Percentiles rank a stretch among this genome's conserved stretches.
Conservation (phyloP, 306 rosid genomes). For the Myrica gale region DNA sequence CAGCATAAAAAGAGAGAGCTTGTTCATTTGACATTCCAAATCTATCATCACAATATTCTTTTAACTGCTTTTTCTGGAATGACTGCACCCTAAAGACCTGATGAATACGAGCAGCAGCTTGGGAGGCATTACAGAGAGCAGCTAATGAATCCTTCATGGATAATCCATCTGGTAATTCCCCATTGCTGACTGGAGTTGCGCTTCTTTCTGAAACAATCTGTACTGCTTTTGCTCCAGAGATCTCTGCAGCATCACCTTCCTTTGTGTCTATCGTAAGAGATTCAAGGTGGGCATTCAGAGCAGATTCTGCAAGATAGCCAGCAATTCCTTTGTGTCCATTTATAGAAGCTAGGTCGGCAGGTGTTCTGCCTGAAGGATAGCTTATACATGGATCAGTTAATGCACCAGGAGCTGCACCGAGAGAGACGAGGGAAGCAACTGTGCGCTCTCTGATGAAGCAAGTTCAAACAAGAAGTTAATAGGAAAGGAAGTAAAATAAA, state of each 20-base stretch:
- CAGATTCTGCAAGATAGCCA: conserved; percentile 79
- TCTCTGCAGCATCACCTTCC: conserved; percentile 41
- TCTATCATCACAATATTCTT: conserved; percentile 42
- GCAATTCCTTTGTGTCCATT: conserved; percentile 91
- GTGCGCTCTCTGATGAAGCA: conserved; percentile 64
- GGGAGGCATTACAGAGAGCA: conserved; percentile 80
- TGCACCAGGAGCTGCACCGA: conserved; percentile 75
- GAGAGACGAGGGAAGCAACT: conserved; percentile 67
- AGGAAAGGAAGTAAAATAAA: conserved; percentile 8
- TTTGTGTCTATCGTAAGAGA: conserved; percentile 50
- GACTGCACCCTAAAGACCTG: conserved; percentile 79
- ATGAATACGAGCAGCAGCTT: conserved; percentile 84
- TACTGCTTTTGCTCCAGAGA: conserved; percentile 41
- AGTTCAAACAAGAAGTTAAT: conserved; percentile 24
- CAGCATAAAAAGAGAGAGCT: conserved; percentile 52
- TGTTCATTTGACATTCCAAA: conserved; percentile 54
- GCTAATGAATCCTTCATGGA: conserved; percentile 80
- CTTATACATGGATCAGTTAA: conserved; percentile 70
- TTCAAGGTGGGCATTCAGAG: conserved; percentile 52
- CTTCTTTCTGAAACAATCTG: conserved; percentile 40
- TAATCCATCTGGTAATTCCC: conserved; percentile 38
- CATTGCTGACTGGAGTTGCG: conserved; percentile 32
- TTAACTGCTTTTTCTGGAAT: conserved; percentile 72
- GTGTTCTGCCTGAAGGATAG: conserved; percentile 65
- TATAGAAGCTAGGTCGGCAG: conserved; percentile 80